A percentile compares a stretch with the other conserved stretches of the same genome.
Conservation (phyloP, 1,284 basidiomycete species). For the Malassezia caprae region DNA sequence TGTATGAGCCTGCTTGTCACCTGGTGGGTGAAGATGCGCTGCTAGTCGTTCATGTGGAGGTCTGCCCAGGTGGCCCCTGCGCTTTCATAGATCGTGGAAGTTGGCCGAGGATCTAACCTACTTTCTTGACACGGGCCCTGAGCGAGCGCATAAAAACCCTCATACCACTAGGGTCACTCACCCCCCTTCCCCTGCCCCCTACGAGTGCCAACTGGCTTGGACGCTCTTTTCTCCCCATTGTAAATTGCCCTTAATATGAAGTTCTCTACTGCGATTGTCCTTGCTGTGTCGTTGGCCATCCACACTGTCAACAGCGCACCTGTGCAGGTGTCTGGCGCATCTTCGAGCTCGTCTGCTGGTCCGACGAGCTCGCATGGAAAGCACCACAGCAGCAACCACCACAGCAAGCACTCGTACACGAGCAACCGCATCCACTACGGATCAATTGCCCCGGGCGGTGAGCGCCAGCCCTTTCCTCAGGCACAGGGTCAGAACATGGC, state of each 20-base stretch:
- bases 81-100: slow-evolving; percentile 3
- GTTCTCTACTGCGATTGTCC: slow-evolving; percentile 9
- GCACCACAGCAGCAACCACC: neutral
- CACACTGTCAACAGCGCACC: neutral
- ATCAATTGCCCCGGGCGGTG: neutral
- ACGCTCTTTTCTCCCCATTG: neutral
- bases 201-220: slow-evolving; percentile 17
- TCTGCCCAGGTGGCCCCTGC: neutral
- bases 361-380: slow-evolving; percentile 1
- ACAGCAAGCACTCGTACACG: neutral
- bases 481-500: neutral
- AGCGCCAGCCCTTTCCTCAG: neutral
- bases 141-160: neutral
- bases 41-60: neutral
- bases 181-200: neutral
- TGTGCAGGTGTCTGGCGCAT: neutral
- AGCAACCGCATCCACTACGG: neutral
- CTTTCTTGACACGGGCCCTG: neutral
- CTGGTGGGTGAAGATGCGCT: slow-evolving; percentile 1
- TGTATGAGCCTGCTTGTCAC: slow-evolving; percentile 6
- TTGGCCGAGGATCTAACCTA: slow-evolving; percentile 4
- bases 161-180: neutral
- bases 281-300: slow-evolving; percentile 11
- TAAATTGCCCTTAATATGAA: slow-evolving; percentile 6
- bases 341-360: slow-evolving; percentile 5